Conservation (phyloP, 306 rosid genomes). For the Comarum palustre region DNA sequence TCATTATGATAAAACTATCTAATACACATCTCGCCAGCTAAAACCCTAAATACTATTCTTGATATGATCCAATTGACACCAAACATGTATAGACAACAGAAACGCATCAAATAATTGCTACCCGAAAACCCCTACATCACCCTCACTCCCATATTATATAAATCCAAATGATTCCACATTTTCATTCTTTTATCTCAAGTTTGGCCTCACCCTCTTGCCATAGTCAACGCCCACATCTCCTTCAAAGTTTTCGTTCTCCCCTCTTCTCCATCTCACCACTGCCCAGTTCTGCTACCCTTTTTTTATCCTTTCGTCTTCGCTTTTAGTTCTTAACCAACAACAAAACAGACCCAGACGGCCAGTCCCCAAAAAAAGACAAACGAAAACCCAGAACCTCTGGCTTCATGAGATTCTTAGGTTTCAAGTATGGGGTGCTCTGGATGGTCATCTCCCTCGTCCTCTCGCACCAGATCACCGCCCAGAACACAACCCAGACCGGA, state of each 20-base stretch:
- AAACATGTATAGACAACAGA: not conserved
- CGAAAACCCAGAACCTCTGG: not conserved
- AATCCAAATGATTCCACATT: not conserved
- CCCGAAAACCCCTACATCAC: not conserved
- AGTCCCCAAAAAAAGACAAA: not conserved
- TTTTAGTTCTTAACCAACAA: not conserved
- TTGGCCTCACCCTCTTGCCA: not conserved
- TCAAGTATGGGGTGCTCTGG: not conserved
- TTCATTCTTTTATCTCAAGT: not conserved
- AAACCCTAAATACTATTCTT: not conserved
- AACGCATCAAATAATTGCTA: not conserved
- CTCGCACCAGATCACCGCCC: constrained; percentile 36
- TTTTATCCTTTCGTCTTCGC: not conserved
- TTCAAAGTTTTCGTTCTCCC: not conserved
- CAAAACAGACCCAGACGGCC: not conserved
- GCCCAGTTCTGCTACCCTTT: not conserved
- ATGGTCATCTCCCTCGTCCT: constrained; percentile 1
- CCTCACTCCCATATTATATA: not conserved
- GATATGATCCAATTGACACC: not conserved
- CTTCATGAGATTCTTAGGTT: constrained; percentile 1
- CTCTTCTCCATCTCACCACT: not conserved
- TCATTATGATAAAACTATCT: not conserved
- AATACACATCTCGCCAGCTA: not conserved
- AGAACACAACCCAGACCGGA: not conserved
- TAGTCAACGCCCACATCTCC: constrained; percentile 16